Evolutionary conservation across 2,329 filamentous ascomycete genomes (phyloP).

Genomic region (Trematosphaeria pertusa): DNA sequence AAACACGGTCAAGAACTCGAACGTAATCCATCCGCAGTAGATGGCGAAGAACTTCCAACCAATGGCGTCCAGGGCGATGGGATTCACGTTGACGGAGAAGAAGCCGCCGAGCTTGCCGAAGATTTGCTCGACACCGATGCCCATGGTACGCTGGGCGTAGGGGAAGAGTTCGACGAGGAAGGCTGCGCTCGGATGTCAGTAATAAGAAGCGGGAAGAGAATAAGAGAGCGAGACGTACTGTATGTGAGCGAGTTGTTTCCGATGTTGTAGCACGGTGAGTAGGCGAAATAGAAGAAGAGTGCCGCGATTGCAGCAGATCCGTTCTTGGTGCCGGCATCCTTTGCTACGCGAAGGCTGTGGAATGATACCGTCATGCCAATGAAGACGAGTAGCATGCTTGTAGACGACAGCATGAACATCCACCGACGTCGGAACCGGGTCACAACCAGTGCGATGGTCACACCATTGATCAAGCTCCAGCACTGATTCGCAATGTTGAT

Average conservation of each 20-base stretch:
- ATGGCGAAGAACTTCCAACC: slow-evolving; percentile 63
- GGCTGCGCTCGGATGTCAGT: slow-evolving; percentile 63
- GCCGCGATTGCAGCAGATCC: slow-evolving; percentile 49
- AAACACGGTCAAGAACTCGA: slow-evolving; percentile 62
- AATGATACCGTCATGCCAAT: slow-evolving; percentile 63
- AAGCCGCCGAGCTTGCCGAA: slow-evolving; percentile 60
- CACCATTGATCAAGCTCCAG: slow-evolving; percentile 52
- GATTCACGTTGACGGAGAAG: slow-evolving; percentile 60
- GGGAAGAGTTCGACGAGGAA: slow-evolving; percentile 68
- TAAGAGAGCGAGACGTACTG: slow-evolving; percentile 39
- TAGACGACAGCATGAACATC: slow-evolving; percentile 58
- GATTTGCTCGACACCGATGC: slow-evolving; percentile 65
- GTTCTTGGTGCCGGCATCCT: slow-evolving; percentile 30
- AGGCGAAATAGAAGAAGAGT: slow-evolving; percentile 67
- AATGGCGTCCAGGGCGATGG: slow-evolving; percentile 63
- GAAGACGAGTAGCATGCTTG: slow-evolving; percentile 60
- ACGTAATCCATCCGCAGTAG: slow-evolving; percentile 63
- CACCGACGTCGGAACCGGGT: slow-evolving; percentile 52
- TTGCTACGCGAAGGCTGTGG: slow-evolving; percentile 41
- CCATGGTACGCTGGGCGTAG: slow-evolving; percentile 63
- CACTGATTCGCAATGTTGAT: slow-evolving; percentile 52
- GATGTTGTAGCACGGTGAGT: slow-evolving; percentile 66
- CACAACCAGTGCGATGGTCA: slow-evolving; percentile 49
- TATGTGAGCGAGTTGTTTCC: slow-evolving; percentile 72
- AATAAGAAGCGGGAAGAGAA: slow-evolving; percentile 32